Base-by-base conservation (phyloP, 176 grass and related monocot genomes). In the Lolium rigidum region DNA sequence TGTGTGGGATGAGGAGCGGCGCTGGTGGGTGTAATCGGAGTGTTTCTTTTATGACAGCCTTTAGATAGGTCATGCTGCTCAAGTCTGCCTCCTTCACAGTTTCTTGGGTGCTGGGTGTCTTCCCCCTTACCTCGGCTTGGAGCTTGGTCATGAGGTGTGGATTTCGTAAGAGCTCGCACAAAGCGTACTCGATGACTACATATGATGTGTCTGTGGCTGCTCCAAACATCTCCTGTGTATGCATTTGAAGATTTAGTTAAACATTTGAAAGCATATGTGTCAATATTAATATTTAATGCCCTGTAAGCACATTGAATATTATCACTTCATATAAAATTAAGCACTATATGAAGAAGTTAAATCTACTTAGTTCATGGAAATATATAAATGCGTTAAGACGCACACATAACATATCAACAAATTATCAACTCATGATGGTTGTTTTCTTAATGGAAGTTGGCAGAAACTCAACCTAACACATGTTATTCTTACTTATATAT, bases 191-290 rank as follows among this genome's bases (percentile, higher is more conserved):
- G 7, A 91, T 31, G 58, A 76, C 80, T 35, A 86, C 24, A 6
- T 73, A 82, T 13, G 85, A 77, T 13, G 85, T 85, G 43, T 88
- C 76, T 52, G 77, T 88, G 59, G 85, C 90, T 20, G 74, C 90
- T 16, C n/a, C 67, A 43, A 88, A 88, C 81, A 91, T 85, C 31
- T 91, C 90, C 90, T 62, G 59, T 62, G 59, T 50, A 50, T 50
- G 10, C 3, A 50, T 50, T 50, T 13, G 48, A 50, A 50, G 48
- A 50, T 50, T 13, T 2, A 2, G 48, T 11, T 50, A 50, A 50
- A 50, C 11, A 50, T 50, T 6, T 25, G 61, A 4, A 28, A 28
- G 48, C 48, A 50, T 13, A 13, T 50, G 2, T 50, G 48, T 10
- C n/a, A 50, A 13, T 11, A 50, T 3, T 50, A 50, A 13, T 50